These are phyloP conservation scores for Mrakia hoshinonis DNA, from an alignment of 768 basidiomycete genomes.

Conservation along the genomic window DNA sequence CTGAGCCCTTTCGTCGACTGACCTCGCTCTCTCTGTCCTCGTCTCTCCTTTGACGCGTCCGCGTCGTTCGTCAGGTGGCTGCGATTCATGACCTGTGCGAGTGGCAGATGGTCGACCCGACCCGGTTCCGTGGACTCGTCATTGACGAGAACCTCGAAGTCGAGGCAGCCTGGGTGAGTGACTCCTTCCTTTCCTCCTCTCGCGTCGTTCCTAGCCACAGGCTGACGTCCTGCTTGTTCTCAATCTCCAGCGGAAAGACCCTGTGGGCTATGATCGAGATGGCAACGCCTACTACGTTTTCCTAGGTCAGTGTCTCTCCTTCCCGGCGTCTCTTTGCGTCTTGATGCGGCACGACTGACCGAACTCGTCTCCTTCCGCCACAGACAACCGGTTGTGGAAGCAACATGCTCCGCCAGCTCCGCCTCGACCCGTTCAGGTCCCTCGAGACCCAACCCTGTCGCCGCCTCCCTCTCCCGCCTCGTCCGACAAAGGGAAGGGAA, in stretches of 20 bases:
- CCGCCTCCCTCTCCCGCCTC: neutral
- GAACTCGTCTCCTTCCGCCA: neutral
- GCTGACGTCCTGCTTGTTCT: slow-evolving; percentile 5
- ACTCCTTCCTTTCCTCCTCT: slow-evolving; percentile 20
- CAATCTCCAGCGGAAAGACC: slow-evolving; percentile 66
- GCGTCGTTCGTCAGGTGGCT: slow-evolving; percentile 32
- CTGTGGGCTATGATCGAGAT: slow-evolving; percentile 72
- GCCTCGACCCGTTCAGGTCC: neutral
- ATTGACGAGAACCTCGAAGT: slow-evolving; percentile 68
- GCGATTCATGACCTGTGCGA: slow-evolving; percentile 48
- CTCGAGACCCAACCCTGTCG: slow-evolving; percentile 36
- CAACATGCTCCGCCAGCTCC: slow-evolving; percentile 55
- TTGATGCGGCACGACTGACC: too few species aligned
- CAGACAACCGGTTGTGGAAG: slow-evolving; percentile 69
- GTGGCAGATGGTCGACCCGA: slow-evolving; percentile 79
- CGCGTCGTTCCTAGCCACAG: neutral
- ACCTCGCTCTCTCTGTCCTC: slow-evolving; percentile 47
- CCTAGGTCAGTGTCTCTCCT: slow-evolving; percentile 45
- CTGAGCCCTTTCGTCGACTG: too few species aligned
- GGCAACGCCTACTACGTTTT: slow-evolving; percentile 78
- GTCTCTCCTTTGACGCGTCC: neutral
- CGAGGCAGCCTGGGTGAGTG: slow-evolving; percentile 63
- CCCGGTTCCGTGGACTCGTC: slow-evolving; percentile 50
- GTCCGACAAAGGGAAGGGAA: slow-evolving; percentile 39
- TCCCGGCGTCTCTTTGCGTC: neutral